Evolutionary conservation across 129 eudicot genomes (phyloP).

Genomic region (Flaveria linearis): DNA sequence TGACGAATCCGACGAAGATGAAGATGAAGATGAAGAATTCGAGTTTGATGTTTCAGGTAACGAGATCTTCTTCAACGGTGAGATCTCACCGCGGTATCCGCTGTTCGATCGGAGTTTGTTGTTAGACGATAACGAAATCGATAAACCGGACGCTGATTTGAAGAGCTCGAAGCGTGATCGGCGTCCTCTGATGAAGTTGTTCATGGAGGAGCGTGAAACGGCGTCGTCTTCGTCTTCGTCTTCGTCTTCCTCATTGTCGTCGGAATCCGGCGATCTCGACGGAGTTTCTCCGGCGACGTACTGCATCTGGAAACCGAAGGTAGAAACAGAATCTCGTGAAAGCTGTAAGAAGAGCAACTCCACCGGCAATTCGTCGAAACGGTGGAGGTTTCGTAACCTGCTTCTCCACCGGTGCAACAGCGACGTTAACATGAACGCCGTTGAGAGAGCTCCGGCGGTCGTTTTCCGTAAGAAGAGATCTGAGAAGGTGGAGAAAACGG

Average conservation of each 20-base stretch:
- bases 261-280: slow-evolving; percentile 65
- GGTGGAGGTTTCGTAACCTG: slow-evolving; percentile 60
- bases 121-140: neutral
- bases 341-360: slow-evolving; percentile 64
- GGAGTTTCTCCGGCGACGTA: slow-evolving; percentile 60
- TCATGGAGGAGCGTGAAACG: slow-evolving; percentile 53
- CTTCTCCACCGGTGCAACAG: slow-evolving; percentile 47
- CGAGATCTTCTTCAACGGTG: slow-evolving; percentile 63
- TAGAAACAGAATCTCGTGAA: slow-evolving; percentile 19
- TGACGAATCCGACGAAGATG: no score
- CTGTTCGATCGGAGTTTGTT: slow-evolving; percentile 55
- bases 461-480: slow-evolving; percentile 19
- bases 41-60: slow-evolving; percentile 72
- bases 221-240: slow-evolving; percentile 63
- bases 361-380: slow-evolving; percentile 60
- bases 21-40: slow-evolving; percentile 52
- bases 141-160: neutral
- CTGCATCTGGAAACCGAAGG: slow-evolving; percentile 68
- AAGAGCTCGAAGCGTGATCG: slow-evolving; percentile 28
- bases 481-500: slow-evolving; percentile 30
- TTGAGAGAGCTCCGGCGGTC: slow-evolving; percentile 25
- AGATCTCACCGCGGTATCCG: slow-evolving; percentile 62
- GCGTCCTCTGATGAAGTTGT: slow-evolving; percentile 51
- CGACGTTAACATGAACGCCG: slow-evolving; percentile 24
- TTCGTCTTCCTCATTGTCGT: slow-evolving; percentile 39